Base-by-base conservation (phyloP, 192 early-diverging fungal genomes). In the Chytriomyces confervae region DNA sequence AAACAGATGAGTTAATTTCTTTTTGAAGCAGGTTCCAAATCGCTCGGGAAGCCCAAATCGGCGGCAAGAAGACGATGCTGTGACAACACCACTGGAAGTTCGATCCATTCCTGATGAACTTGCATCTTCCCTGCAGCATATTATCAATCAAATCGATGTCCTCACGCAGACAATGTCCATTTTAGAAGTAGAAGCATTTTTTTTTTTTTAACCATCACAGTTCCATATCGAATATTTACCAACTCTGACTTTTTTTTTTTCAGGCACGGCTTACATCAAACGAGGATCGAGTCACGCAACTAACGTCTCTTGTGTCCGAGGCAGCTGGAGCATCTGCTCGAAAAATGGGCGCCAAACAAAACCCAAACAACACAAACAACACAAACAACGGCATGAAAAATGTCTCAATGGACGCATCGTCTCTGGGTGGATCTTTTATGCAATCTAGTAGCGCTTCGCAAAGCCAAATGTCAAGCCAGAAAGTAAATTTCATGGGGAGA, bases 141-240 rank as follows among this genome's bases (percentile, higher is more conserved):
- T 89, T 61, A 79, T 83, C 1, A 70, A 78, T 23, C 88, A 89
- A 70, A 80, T 89, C 24, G 88, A 89, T 67, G 77, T 89, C 8
- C 62, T 89, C 67, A 89, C 88, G n/a, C 86, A 89, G 76, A 88
- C 87, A 16, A 89, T 89, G 87, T 84, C 76, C 60, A 87, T 89
- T 6, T 66, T 89, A 8, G 88, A 89, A 83, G 88, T 89, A 72
- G 5, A 16, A 44, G 6, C 65, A n/a, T 82, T 44, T 36, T 53
- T 29, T 82, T 44, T 36, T 53, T 51, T n/a, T 7, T 27, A 5
- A 62, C 20, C 11, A 10, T 11, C 20, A 10, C 18, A 61, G 24
- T 18, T n/a, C 29, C 16, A 43, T 18, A 6, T 70, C 43, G 23
- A 44, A 43, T 67, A 44, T 5, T n/a, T 18, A 49, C 36, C 2